These are phyloP conservation scores for Miscanthus lutarioriparius DNA, from an alignment of 176 grass and related monocot genomes.

Conservation along the genomic window DNA sequence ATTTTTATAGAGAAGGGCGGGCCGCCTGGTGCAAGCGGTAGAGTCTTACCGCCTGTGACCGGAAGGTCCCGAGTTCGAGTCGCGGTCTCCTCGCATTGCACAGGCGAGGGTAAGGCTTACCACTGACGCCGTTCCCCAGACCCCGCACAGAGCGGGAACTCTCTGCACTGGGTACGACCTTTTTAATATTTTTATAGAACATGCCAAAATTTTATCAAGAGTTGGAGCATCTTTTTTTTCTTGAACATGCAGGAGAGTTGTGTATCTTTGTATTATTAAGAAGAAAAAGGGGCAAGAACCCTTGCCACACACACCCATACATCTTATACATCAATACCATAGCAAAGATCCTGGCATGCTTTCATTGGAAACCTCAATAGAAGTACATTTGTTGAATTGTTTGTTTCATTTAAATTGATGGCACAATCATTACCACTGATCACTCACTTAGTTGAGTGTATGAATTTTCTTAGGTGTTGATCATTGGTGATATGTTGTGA, in stretches of 20 bases:
- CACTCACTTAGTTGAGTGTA: background rate
- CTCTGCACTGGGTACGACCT: too few relatives aligned
- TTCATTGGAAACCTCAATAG: background rate
- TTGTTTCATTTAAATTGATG: background rate
- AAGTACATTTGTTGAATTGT: background rate
- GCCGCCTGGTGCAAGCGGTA: too few relatives aligned
- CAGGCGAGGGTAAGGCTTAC: too few relatives aligned
- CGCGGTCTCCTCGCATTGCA: too few relatives aligned
- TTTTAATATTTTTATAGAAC: too few relatives aligned
- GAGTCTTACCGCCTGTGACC: too few relatives aligned
- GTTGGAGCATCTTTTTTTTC: background rate
- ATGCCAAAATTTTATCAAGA: background rate
- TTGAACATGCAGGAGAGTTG: too few relatives aligned
- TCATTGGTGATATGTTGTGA: background rate
- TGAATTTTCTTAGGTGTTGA: background rate
- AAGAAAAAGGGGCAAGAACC: background rate
- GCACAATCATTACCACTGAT: background rate
- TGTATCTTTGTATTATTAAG: background rate
- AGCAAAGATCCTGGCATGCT: background rate
- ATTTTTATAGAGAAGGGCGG: too few relatives aligned
- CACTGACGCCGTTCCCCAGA: too few relatives aligned
- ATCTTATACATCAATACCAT: background rate
- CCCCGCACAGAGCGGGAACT: too few relatives aligned
- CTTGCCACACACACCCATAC: background rate
- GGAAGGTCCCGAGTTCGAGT: too few relatives aligned